A percentile compares a stretch with the other conserved stretches of the same genome.
These are phyloP conservation scores for Metschnikowia dekortorum DNA, from an alignment of 805 yeast genomes.

Conservation along the genomic window DNA sequence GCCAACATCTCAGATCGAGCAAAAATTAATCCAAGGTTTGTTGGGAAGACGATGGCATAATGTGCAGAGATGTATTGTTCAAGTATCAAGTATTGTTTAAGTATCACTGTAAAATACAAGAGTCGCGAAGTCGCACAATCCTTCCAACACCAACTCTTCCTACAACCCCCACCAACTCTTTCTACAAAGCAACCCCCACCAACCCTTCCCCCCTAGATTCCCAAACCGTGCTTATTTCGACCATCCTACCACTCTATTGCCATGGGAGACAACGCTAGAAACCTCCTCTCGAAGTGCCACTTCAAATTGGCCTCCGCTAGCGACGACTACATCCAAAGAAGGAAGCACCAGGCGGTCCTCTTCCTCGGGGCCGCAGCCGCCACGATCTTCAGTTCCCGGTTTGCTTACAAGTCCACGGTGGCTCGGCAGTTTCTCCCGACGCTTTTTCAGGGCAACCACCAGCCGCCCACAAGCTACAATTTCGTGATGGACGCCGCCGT, in stretches of 20 bases:
- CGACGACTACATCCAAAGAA: slow-evolving; percentile 52
- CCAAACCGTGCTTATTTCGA: no score
- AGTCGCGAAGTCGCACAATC: not conserved
- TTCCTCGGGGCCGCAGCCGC: slow-evolving; percentile 71
- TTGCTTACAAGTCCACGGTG: slow-evolving; percentile 71
- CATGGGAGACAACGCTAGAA: not conserved
- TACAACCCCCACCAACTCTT: not conserved
- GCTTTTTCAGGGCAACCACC: slow-evolving; percentile 78
- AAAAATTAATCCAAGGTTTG: no score
- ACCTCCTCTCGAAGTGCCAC: slow-evolving; percentile 8
- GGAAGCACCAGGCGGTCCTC: slow-evolving; percentile 66
- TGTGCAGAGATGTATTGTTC: slow-evolving; percentile 1
- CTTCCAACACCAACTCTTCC: not conserved
- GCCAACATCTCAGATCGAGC: no score
- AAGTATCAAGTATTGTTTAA: not conserved
- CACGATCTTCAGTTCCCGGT: slow-evolving; percentile 66
- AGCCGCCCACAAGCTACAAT: slow-evolving; percentile 72
- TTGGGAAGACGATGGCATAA: not conserved
- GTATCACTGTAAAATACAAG: not conserved
- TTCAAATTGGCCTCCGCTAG: slow-evolving; percentile 35
- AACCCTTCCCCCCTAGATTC: not conserved
- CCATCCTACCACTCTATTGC: no score
- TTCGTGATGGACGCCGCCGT: slow-evolving; percentile 79
- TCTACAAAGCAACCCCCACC: not conserved
- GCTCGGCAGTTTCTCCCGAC: slow-evolving; percentile 71